Conservation (phyloP, 2,329 filamentous ascomycete species). For the Fusarium verrucosum region DNA sequence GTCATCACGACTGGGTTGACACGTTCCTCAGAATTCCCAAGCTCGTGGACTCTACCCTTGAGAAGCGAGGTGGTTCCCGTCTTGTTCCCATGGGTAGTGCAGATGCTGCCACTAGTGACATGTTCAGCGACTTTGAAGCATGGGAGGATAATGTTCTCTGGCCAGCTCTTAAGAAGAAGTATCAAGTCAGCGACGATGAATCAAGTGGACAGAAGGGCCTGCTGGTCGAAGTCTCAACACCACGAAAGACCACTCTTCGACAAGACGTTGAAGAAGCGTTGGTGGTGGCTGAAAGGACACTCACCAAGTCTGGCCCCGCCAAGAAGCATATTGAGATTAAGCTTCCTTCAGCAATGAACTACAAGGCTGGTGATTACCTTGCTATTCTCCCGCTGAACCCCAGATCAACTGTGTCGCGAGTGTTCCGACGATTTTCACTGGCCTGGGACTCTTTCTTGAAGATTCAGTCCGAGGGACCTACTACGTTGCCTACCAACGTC, state of each 20-base stretch:
- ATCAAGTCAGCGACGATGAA: slow-evolving; percentile 33
- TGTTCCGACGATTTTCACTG: slow-evolving; percentile 71
- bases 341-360: slow-evolving; percentile 71
- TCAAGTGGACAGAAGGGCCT: slow-evolving; percentile 24
- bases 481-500: slow-evolving; percentile 62
- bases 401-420: slow-evolving; percentile 67
- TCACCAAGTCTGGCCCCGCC: slow-evolving; percentile 35
- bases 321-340: slow-evolving; percentile 75
- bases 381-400: slow-evolving; percentile 78
- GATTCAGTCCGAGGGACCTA: slow-evolving; percentile 62
- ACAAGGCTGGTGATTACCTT: slow-evolving; percentile 80
- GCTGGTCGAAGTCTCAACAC: slow-evolving; percentile 36
- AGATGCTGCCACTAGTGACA: slow-evolving; percentile 70
- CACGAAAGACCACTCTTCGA: slow-evolving; percentile 38
- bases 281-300: slow-evolving; percentile 35
- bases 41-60: slow-evolving; percentile 65
- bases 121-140: slow-evolving; percentile 72
- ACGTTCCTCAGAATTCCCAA: slow-evolving; percentile 76
- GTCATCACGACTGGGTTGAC: slow-evolving; percentile 63
- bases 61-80: slow-evolving; percentile 47
- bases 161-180: slow-evolving; percentile 59
- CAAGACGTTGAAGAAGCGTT: slow-evolving; percentile 41
- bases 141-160: slow-evolving; percentile 70
- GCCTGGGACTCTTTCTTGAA: slow-evolving; percentile 74
- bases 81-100: slow-evolving; percentile 61